Percentiles rank a stretch among this genome's conserved stretches.
Conservation (phyloP, 495 filamentous ascomycete genomes). For the Xylaria curta region DNA sequence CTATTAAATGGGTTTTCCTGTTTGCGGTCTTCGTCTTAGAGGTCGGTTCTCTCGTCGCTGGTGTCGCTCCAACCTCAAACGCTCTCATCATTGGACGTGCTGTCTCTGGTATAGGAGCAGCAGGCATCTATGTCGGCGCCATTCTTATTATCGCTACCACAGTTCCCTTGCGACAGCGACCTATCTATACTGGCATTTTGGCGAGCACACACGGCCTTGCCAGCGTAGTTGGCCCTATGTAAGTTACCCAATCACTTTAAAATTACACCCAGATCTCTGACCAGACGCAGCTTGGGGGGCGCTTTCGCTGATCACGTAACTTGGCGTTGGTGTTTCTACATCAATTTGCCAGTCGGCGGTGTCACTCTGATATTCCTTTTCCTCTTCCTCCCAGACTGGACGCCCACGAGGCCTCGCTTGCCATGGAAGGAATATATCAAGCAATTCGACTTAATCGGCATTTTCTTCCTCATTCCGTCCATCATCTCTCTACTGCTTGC, state of each 20-base stretch:
- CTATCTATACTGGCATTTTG: constrained; percentile 68
- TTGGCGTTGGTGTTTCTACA: constrained; percentile 42
- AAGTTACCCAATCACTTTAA: neutral
- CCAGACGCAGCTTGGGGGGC: constrained; percentile 58
- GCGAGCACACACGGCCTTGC: constrained; percentile 75
- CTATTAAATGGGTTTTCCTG: constrained; percentile 45
- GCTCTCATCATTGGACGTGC: constrained; percentile 57
- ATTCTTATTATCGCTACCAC: constrained; percentile 3
- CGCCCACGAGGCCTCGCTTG: constrained; percentile 16
- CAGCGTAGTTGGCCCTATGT: constrained; percentile 69
- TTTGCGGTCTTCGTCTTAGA: constrained; percentile 41
- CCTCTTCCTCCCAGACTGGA: constrained; percentile 49
- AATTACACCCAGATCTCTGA: neutral
- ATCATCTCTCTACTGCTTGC: constrained; percentile 69
- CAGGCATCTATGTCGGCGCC: constrained; percentile 36
- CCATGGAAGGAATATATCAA: constrained; percentile 54
- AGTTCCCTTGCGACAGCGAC: constrained; percentile 67
- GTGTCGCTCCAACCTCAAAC: constrained; percentile 48
- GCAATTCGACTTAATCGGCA: constrained; percentile 72
- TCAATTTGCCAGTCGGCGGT: constrained; percentile 67
- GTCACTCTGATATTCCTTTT: constrained; percentile 59
- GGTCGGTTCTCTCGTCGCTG: constrained; percentile 54
- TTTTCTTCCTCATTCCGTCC: constrained; percentile 68
- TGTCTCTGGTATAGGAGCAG: constrained; percentile 51
- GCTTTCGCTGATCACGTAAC: constrained; percentile 59